Evolutionary conservation across 2,329 filamentous ascomycete genomes (phyloP), one percentile per base, ranked within the genome.

Genomic region (Sclerotinia glacialis): DNA sequence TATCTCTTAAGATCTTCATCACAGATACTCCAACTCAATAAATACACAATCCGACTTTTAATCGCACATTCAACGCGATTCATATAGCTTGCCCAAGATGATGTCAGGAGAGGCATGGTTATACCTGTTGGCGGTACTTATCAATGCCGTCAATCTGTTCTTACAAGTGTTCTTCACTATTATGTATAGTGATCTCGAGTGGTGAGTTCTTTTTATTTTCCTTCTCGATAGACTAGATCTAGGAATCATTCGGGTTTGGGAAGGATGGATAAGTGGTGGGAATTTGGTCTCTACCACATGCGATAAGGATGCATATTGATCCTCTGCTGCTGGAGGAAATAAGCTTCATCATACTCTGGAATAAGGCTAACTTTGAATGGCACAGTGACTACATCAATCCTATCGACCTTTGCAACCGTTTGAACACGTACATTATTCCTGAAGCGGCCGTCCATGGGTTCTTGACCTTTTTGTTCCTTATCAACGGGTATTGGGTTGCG

Each of bases 81-180:
- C 53, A 26, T 23, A 64, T 50, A 34, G n/a, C 11, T 54, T 64
- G 69, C 67, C 66, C 66, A 72, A 74, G 79, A 88, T 79, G 78
- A 97, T 97, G 93, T 97, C 93, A 77, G 93, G 93, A 80, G 93
- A 97, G 86, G 93, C 93, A 79, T 97, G 95, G 95, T 85, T 99
- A 79, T 99, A 96, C 84, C 89, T 99, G 76, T 86, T 99, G 81
- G 89, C 94, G 82, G 96, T 99, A 80, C 86, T 99, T 79, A 96
- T 99, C 85, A 99, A 99, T 84, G 95, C 95, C 83, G 93, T 99
- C 87, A 99, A 99, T 85, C 87, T 99, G 77, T 99, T 99, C 82
- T 86, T 99, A 67, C 96, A 99, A 83, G 95, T 99, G 76, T 99
- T 99, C 86, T 99, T 99, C 84, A 99, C 95, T 67, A 99, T 99